phyloP scores from a whole-genome alignment of 2,329 filamentous ascomycete species.

The Huntiella omanensis region DNA sequence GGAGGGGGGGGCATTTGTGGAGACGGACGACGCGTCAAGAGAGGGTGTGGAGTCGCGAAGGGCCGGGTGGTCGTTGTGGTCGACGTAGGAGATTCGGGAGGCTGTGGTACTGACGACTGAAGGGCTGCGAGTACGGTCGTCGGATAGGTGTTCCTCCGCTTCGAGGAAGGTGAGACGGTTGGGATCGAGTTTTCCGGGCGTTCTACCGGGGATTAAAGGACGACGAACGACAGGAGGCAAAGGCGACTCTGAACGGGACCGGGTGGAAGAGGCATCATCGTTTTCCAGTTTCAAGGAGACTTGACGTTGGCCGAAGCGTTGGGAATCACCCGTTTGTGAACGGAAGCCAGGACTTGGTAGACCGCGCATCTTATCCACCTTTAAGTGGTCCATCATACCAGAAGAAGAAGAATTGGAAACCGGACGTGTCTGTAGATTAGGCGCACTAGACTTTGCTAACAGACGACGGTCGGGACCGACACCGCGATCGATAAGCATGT shows the following conservation, averaged over 20 bases:
- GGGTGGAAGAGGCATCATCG: conserved; percentile 20
- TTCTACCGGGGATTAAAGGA: not conserved
- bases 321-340: conserved; percentile 59
- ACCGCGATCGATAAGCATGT: conserved; percentile 27
- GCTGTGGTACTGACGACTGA: conserved; percentile 9
- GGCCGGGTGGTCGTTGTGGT: conserved; percentile 10
- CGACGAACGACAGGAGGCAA: not conserved
- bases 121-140: conserved; percentile 13
- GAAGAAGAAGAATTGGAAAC: conserved; percentile 4
- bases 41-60: conserved; percentile 9
- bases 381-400: conserved; percentile 11
- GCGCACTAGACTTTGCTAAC: conserved; percentile 42
- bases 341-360: conserved; percentile 69
- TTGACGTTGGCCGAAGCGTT: conserved; percentile 66
- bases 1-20: not conserved
- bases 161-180: conserved; percentile 25
- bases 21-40: not conserved
- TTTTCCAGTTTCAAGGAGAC: conserved; percentile 61
- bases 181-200: conserved; percentile 9
- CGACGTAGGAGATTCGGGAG: conserved; percentile 6
- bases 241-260: conserved; percentile 8
- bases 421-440: conserved; percentile 30
- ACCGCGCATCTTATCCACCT: conserved; percentile 24
- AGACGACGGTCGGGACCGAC: conserved; percentile 25
- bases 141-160: conserved; percentile 21